Conservation (phyloP, 441 rosid species). For the Erysimum cheiri region DNA sequence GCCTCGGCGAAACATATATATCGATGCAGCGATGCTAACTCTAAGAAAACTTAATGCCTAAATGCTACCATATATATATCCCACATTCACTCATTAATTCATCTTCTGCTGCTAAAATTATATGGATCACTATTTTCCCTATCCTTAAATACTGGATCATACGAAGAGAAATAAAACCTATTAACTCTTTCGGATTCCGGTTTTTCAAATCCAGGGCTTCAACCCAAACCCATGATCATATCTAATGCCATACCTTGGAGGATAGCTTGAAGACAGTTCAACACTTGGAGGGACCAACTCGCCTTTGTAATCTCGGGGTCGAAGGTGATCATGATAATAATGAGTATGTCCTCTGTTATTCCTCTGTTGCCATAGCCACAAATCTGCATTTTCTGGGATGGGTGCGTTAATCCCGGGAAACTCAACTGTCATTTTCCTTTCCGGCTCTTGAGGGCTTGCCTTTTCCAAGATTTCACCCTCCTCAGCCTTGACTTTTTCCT, state of each 20-base stretch:
- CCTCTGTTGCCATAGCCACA: constrained; percentile 51
- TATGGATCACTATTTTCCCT: constrained; percentile 6
- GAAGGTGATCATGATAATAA: constrained; percentile 51
- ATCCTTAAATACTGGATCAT: constrained; percentile 23
- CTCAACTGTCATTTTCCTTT: constrained; percentile 63
- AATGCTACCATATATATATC: constrained; percentile 12
- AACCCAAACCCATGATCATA: constrained; percentile 42
- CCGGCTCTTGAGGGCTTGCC: constrained; percentile 45
- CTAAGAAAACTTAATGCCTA: not conserved
- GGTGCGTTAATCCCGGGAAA: constrained; percentile 94
- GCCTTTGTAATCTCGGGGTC: constrained; percentile 43
- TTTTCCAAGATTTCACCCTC: constrained; percentile 78
- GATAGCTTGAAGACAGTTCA: constrained; percentile 59
- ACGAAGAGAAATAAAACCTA: constrained; percentile 7
- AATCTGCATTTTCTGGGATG: constrained; percentile 81
- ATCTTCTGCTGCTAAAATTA: constrained; percentile 48
- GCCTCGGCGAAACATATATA: not conserved
- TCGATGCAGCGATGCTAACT: not conserved
- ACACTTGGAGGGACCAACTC: constrained; percentile 59
- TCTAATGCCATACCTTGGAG: constrained; percentile 59
- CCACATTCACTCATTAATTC: constrained; percentile 30
- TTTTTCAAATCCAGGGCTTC: constrained; percentile 47
- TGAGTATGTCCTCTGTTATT: constrained; percentile 47
- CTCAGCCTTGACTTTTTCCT: constrained; percentile 62
- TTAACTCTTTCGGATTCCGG: constrained; percentile 35